These are phyloP conservation scores for Dictyophora rubrovolvata DNA, from an alignment of 768 basidiomycete species.

Conservation along the genomic window DNA sequence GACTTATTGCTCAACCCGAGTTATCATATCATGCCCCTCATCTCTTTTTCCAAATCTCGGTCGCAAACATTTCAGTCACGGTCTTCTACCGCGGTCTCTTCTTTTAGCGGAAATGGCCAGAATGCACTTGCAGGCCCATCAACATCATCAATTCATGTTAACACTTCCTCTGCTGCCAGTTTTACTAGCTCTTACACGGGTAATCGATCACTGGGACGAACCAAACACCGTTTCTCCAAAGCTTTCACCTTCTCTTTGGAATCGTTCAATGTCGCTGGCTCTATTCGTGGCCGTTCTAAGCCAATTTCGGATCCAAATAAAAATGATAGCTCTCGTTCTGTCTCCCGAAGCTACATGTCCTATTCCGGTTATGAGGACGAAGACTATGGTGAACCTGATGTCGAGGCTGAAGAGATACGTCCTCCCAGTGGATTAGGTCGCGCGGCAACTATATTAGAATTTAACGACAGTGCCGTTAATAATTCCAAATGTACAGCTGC, in stretches of 20 bases:
- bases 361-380: constrained; percentile 6
- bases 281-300: constrained; percentile 1
- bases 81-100: background rate
- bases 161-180: background rate
- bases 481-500: background rate
- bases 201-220: background rate
- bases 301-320: background rate
- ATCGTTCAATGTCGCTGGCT: constrained; percentile 3
- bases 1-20: background rate
- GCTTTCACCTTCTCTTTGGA: constrained; percentile 5
- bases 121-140: background rate
- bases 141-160: background rate
- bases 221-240: background rate
- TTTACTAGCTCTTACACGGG: background rate
- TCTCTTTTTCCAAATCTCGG: constrained; percentile 4
- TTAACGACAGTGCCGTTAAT: background rate
- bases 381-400: constrained; percentile 8
- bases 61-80: background rate
- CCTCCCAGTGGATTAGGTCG: constrained; percentile 6
- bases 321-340: background rate
- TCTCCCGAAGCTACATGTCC: background rate
- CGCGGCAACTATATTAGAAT: background rate
- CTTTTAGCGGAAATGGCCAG: background rate
- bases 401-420: constrained; percentile 7
- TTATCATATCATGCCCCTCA: constrained; percentile 1